Percentiles rank a stretch among this genome's conserved stretches.
Conservation (phyloP, 805 yeast genomes). For the Lachancea quebecensis region DNA sequence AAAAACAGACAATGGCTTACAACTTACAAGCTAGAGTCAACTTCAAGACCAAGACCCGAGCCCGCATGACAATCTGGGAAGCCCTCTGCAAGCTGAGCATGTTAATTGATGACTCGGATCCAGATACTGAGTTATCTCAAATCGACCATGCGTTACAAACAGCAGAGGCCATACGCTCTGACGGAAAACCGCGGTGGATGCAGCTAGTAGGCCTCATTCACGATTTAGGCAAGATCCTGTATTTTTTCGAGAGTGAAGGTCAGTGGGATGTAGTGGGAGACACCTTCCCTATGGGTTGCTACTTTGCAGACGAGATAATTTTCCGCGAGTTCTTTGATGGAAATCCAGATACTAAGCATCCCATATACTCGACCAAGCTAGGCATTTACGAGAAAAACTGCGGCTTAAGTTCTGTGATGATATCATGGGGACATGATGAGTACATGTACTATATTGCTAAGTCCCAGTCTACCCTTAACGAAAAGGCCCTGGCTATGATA, state of each 20-base stretch:
- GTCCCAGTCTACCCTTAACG: conserved; percentile 54
- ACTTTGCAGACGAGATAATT: conserved; percentile 51
- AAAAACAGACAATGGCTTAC: conserved; percentile 63
- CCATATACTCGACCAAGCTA: conserved; percentile 56
- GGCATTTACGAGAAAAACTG: conserved; percentile 61
- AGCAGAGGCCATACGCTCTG: conserved; percentile 65
- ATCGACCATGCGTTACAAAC: conserved; percentile 72
- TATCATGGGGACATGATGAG: conserved; percentile 77
- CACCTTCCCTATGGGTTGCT: conserved; percentile 71
- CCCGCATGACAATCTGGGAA: conserved; percentile 66
- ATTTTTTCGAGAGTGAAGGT: conserved; percentile 64
- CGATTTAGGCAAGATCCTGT: conserved; percentile 61
- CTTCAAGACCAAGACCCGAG: conserved; percentile 61
- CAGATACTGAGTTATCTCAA: conserved; percentile 68
- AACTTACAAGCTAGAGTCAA: conserved; percentile 65
- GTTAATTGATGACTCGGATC: conserved; percentile 64
- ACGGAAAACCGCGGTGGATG: conserved; percentile 68
- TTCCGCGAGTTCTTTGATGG: conserved; percentile 51
- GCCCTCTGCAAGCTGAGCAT: conserved; percentile 56
- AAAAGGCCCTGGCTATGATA: conserved; percentile 66
- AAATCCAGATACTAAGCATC: conserved; percentile 57
- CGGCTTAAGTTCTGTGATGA: conserved; percentile 63
- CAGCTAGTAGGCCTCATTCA: conserved; percentile 68
- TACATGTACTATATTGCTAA: conserved; percentile 70
- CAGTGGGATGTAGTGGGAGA: conserved; percentile 82